These are phyloP conservation scores for Globisporangium paddicum DNA, from an alignment of 352 stramenopile genomes.

Conservation along the genomic window DNA sequence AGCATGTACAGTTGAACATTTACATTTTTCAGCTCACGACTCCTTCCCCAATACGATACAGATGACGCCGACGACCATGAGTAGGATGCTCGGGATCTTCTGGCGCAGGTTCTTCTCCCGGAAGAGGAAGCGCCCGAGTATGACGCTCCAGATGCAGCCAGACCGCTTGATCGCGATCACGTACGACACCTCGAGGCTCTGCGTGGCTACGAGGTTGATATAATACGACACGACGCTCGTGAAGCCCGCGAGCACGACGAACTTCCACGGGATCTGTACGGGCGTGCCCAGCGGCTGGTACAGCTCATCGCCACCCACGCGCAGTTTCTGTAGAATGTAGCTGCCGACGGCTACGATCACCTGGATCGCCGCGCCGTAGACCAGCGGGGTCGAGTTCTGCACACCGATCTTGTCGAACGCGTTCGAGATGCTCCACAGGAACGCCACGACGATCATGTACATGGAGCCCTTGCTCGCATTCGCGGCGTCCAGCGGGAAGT, in stretches of 20 bases:
- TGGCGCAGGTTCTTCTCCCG: conserved; percentile 62
- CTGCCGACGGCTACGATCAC: conserved; percentile 58
- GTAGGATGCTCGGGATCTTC: conserved; percentile 78
- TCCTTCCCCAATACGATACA: conserved; percentile 78
- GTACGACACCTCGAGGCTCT: conserved; percentile 77
- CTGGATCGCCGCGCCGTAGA: conserved; percentile 72
- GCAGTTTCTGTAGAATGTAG: conserved; percentile 56
- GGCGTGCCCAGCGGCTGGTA: conserved; percentile 49
- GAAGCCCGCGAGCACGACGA: conserved; percentile 55
- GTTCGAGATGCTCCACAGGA: conserved; percentile 81
- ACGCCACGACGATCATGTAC: conserved; percentile 81
- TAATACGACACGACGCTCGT: conserved; percentile 82
- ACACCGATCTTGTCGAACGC: conserved; percentile 84
- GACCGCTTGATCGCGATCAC: conserved; percentile 85
- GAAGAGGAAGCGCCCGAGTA: conserved; percentile 74
- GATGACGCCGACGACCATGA: conserved; percentile 74
- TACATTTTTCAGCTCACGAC: not conserved
- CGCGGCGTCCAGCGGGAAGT: conserved; percentile 40
- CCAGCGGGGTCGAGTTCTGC: conserved; percentile 66
- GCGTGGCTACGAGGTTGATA: conserved; percentile 77
- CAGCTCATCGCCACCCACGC: conserved; percentile 55
- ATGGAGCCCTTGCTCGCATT: conserved; percentile 71
- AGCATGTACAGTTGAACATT: not conserved
- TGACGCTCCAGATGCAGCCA: conserved; percentile 78
- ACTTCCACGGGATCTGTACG: conserved; percentile 63